Evolutionary conservation across 768 basidiomycete species (phyloP), one percentile per base, ranked within the genome.

Genomic region (Mycena albidolilacea): DNA sequence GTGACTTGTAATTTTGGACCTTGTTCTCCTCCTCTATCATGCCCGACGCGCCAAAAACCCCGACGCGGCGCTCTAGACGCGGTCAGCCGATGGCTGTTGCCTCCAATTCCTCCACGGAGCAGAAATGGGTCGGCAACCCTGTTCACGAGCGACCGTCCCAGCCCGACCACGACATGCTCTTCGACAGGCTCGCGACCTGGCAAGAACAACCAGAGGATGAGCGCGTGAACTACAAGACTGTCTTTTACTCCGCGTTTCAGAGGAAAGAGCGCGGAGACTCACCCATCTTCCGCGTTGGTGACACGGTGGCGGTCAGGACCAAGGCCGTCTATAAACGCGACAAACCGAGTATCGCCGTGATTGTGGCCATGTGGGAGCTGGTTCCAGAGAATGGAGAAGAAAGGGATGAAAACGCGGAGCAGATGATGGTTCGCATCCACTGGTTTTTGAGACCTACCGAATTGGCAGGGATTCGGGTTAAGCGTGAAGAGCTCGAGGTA

Each of bases 381-480:
- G 65, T 73, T 61, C n/a, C 65, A n/a, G 66, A 65, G 9, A 50
- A 71, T 2, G 82, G 81, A 9, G 78, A 78, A 0, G 80, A 75
- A 9, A 77, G 65, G 30, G 80, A 83, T 44, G 78, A 78, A n/a
- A 80, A 82, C 43, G 78, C 77, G 2, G 76, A 80, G 46, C 86
- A 83, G 61, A 90, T 91, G 85, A 85, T 88, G 67, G 80, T 93
- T 30, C 86, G 88, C 37, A 81, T 95, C 30, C 94, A 94, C 75
- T 95, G 93, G 94, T 95, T 95, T 77, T 81, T 93, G 72, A 82
- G 90, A 41, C 93, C 93, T 0, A 81, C 83, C 0, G 90, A 95
- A 78, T 82, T 95, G 70, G 87, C 93, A 8, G 81, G 82, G 35
- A 82, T 90, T 64, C 85, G 93, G 14, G 90, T 89, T 0, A 88